Base-by-base conservation (phyloP, 2,329 filamentous ascomycete genomes). In the Aspergillus pseudoterreus region DNA sequence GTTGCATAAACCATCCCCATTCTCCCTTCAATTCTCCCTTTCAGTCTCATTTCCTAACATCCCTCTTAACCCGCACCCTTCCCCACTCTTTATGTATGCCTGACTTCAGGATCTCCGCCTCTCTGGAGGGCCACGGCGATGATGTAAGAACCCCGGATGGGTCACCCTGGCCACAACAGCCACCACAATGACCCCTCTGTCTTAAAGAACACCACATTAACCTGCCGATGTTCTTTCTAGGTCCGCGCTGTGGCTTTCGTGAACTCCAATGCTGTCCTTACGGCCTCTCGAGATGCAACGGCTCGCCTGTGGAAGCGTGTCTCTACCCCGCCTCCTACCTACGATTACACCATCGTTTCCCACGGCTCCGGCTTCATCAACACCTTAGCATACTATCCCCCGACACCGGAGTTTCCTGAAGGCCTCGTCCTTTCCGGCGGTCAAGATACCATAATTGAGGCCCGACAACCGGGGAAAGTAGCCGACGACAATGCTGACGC, bases 51-150 rank as follows among this genome's bases (percentile, higher is more conserved):
- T 11, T 22, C 2, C 11, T 42, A 22, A 3, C 15, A 19, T 21
- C 39, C 10, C 17, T 42, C 6, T 22, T 4, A 8, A 3, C 17
- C 17, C 19, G n/a, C 19, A 4, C 17, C 5, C 39, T 11, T 17
- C 39, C 27, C 50, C 38, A 45, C 54, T 60, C 56, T 65, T 63
- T 58, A 64, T 71, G 59, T 63, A 92, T 92, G 87, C 77, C 81
- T 72, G 86, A 91, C 69, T 97, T 90, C 81, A 96, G 92, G 81
- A 84, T 99, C 66, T 95, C 94, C 56, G 91, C 92, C 61, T 88
- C 90, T 67, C 82, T 99, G 60, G 78, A 85, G 61, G 92, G 90
- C 66, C 94, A 99, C 71, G 88, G 94, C 71, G 87, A 94, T 70
- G 94, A 99, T 83, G 94, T 96, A 80, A 74, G 85, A 72, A 51